Evolutionary conservation across 2,329 filamentous ascomycete genomes (phyloP), one percentile per base, ranked within the genome.

Genomic region (Penicillium aurantiogriseum): DNA sequence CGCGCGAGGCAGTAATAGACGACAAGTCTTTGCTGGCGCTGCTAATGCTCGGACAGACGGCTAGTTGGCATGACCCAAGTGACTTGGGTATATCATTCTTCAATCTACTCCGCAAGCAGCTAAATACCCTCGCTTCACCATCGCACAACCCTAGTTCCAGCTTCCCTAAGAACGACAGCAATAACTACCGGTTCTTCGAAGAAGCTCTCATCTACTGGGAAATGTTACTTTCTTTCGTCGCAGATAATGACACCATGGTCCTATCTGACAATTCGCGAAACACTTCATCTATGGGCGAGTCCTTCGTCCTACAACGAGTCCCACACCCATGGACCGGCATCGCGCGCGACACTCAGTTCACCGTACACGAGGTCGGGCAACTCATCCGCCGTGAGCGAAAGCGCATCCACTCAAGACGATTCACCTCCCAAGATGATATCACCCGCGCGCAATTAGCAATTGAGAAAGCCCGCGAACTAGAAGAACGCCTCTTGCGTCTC

Each of bases 121-220:
- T 82, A 72, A 58, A 77, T 73, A 50, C 74, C 67, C 54, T 71
- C 74, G 31, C 78, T 74, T 49, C 71, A 17, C 43, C 51, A 4
- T 58, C 62, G 2, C 50, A 45, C 3, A 42, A n/a, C 29, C 49
- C 58, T 15, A 27, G 27, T 10, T 51, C 56, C 9, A 56, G 54
- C 19, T 57, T 58, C 27, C 25, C 43, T 15, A 62, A 68, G 48
- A 63, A 63, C 52, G 49, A 62, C 52, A 56, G 71, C 48, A 79
- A 78, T 10, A 80, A 80, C 53, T 74, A 81, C 21, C 77, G 79
- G 33, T 85, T 85, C 65, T 83, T 83, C 60, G 78, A 83, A 58
- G 80, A 84, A 64, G 80, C 81, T 23, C 70, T 84, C 40, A 79
- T 84, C 49, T 83, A 84, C 60, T 85, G 82, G 82, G 82, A 84